Conservation (phyloP, 2,329 filamentous ascomycete genomes). For the Microdochium paspali region DNA sequence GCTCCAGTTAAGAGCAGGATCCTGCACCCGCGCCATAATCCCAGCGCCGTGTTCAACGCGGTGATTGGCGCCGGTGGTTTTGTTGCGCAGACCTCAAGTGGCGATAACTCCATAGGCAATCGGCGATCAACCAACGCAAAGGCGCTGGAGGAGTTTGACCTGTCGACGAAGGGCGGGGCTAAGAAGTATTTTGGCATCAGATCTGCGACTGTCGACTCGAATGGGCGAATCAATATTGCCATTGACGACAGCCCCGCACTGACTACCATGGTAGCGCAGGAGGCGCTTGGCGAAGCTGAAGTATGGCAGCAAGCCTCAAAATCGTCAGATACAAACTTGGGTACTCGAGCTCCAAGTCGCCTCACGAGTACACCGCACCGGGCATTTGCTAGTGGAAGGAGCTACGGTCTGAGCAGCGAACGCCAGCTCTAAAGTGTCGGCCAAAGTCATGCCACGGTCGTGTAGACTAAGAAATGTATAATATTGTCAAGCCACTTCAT, state of each 20-base stretch:
- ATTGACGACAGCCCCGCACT: constrained; percentile 28
- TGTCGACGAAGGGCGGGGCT: constrained; percentile 37
- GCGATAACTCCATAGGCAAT: constrained; percentile 32
- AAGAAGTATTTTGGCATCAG: constrained; percentile 42
- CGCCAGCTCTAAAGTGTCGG: background rate
- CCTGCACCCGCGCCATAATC: constrained; percentile 28
- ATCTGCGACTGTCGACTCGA: constrained; percentile 35
- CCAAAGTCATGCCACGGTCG: background rate
- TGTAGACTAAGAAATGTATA: background rate
- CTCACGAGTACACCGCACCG: background rate
- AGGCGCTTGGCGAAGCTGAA: constrained; percentile 22
- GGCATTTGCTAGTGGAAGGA: background rate
- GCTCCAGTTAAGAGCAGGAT: constrained; percentile 41
- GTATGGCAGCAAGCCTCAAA: background rate
- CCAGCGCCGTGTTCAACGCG: constrained; percentile 17
- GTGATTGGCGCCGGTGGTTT: constrained; percentile 48
- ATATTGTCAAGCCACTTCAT: background rate
- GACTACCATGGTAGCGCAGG: constrained; percentile 34
- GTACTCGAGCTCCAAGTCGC: background rate
- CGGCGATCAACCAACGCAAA: constrained; percentile 5
- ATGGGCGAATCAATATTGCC: constrained; percentile 36
- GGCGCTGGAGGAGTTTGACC: constrained; percentile 33
- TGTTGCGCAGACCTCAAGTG: constrained; percentile 30
- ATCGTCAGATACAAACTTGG: background rate
- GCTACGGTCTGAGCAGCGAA: background rate